These are phyloP conservation scores for Nannochloropsis oceanica DNA, from an alignment of 108 stramenopile species.

Conservation along the genomic window DNA sequence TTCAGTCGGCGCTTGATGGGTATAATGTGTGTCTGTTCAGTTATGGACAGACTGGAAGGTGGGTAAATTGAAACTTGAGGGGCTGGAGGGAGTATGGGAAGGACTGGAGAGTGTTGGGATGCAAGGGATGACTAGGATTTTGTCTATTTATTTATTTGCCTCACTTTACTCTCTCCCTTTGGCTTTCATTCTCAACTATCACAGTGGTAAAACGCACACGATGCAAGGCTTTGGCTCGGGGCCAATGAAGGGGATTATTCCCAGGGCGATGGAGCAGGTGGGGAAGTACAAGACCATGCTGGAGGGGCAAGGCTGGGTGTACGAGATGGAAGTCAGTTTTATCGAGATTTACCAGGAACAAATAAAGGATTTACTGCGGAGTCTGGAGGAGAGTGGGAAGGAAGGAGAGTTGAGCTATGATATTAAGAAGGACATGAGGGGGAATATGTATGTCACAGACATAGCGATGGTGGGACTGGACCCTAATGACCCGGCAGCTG, in stretches of 20 bases:
- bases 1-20: conserved; percentile 88
- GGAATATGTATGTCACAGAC: conserved; percentile 60
- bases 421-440: conserved; percentile 25
- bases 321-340: conserved; percentile 77
- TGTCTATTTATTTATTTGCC: not conserved
- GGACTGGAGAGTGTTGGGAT: too few relatives aligned
- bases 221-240: conserved; percentile 75
- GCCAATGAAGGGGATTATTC: conserved; percentile 81
- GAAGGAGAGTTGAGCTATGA: conserved; percentile 4
- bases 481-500: conserved; percentile 51
- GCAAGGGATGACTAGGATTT: not conserved
- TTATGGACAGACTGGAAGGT: conserved; percentile 64
- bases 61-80: not conserved
- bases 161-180: not conserved
- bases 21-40: conserved; percentile 88
- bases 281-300: conserved; percentile 50
- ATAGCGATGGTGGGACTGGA: conserved; percentile 64
- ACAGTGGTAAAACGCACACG: conserved; percentile 80
- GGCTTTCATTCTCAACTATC: not conserved
- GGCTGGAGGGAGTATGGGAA: too few relatives aligned
- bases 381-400: not conserved
- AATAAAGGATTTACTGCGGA: conserved; percentile 71
- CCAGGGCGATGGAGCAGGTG: conserved; percentile 69
- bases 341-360: conserved; percentile 99
- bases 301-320: conserved; percentile 79